Base-by-base conservation (phyloP, 2,329 filamentous ascomycete species). In the Aspergillus pseudoglaucus region DNA sequence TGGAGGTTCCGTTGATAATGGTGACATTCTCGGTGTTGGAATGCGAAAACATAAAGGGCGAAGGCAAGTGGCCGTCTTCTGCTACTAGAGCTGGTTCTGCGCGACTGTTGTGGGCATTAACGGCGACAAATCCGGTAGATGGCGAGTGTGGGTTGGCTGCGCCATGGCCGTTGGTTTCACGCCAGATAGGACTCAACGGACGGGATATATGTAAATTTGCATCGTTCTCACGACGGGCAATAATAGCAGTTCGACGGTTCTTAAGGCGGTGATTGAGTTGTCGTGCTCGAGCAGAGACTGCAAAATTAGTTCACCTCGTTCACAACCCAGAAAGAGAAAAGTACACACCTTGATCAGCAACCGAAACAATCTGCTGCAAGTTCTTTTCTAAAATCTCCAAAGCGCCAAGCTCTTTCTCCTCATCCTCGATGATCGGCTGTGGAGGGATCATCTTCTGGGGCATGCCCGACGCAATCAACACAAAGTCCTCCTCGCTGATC, bases 401-500 rank as follows among this genome's bases (percentile, higher is more conserved):
- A 0, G 88, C 91, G 10, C 84, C 88, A 33, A 94, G 69, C 64
- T 95, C 89, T 55, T 89, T 88, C 62, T 85, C 82, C 68, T 95
- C 90, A 61, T 95, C 89, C 62, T 94, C 88, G 49, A 87, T 82
- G 43, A 93, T 84, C 1, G 88, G 88, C 53, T 90, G 83, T 12
- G 85, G 84, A 2, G 88, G 85, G 15, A 90, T 88, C 68, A 90
- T 80, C 62, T 88, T 84, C 66, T 94, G 87, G 9, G 90, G 81
- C 55, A 88, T 87, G 23, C 89, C 88, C 35, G 87, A 90, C 47
- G 83, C 82, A 55, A 95, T 90, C 55, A 95, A 73, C 38, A 90
- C 79, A 76, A 85, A 95, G 63, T 95, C 89, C 64, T 94, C 88
- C 65, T 94, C 88, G 15, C 82, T 83, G 52, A 95, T 91, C 70